A percentile compares a stretch with the other conserved stretches of the same genome.
Evolutionary conservation across 1,139 yeast species (phyloP).

Genomic region (Debaryomycetaceae sp.): DNA sequence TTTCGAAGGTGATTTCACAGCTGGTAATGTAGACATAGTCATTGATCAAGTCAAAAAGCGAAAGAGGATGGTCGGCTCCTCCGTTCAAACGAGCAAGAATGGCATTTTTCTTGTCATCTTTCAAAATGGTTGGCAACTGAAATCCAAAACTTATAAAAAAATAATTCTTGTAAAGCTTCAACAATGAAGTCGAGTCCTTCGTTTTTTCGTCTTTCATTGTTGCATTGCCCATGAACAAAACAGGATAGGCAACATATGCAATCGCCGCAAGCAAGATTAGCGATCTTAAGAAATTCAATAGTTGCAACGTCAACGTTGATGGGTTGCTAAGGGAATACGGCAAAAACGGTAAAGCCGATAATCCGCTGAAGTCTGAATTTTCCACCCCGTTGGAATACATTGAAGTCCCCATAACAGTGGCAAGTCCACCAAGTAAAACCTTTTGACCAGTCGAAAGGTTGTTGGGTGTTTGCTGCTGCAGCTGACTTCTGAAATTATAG

Average conservation of each 20-base stretch:
- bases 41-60: slow-evolving; percentile 17
- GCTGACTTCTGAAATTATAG: too few relatives aligned
- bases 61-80: slow-evolving; percentile 7
- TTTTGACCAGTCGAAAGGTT: slow-evolving; percentile 18
- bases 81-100: slow-evolving; percentile 25
- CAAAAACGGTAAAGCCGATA: slow-evolving; percentile 34
- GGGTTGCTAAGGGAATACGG: slow-evolving; percentile 24
- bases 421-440: slow-evolving; percentile 52
- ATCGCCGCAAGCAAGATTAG: slow-evolving; percentile 25
- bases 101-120: slow-evolving; percentile 14
- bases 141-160: slow-evolving; percentile 27
- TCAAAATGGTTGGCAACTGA: slow-evolving; percentile 22
- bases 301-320: slow-evolving; percentile 20
- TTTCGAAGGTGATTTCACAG: slow-evolving; percentile 36
- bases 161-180: slow-evolving; percentile 17
- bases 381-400: slow-evolving; percentile 26
- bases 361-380: slow-evolving; percentile 34
- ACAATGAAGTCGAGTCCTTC: slow-evolving; percentile 3
- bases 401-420: slow-evolving; percentile 49
- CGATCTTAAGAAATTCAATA: slow-evolving; percentile 25
- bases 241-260: slow-evolving; percentile 23
- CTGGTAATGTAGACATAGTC: slow-evolving; percentile 28
- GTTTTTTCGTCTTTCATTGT: slow-evolving; percentile 4
- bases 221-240: slow-evolving; percentile 12
- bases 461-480: slow-evolving; percentile 9